These are phyloP conservation scores for Erythrophleum fordii DNA, from an alignment of 306 rosid genomes.

Conservation along the genomic window DNA sequence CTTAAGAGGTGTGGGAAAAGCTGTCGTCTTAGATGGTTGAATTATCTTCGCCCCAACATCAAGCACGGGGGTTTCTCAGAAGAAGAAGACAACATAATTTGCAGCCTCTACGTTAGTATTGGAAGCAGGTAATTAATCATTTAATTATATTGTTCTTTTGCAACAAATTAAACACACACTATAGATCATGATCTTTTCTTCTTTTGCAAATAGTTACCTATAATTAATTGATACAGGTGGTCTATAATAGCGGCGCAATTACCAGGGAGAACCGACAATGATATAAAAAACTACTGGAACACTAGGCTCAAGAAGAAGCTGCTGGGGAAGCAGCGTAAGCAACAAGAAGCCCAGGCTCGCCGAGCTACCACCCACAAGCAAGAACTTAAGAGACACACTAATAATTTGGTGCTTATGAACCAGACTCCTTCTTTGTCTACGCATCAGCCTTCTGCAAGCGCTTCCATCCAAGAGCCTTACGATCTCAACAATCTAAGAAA, in stretches of 20 bases:
- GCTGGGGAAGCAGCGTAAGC: slow-evolving; percentile 64
- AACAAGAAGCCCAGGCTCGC: slow-evolving; percentile 51
- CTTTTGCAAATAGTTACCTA: neutral
- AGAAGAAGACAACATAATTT: slow-evolving; percentile 90
- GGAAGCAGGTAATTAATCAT: slow-evolving; percentile 76
- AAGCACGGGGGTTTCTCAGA: slow-evolving; percentile 83
- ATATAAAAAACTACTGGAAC: slow-evolving; percentile 90
- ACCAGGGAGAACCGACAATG: slow-evolving; percentile 90
- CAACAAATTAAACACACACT: neutral
- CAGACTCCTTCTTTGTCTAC: neutral
- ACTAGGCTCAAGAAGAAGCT: slow-evolving; percentile 90
- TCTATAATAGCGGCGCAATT: slow-evolving; percentile 86
- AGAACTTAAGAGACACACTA: slow-evolving; percentile 29
- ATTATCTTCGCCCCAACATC: slow-evolving; percentile 83
- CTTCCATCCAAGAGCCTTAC: neutral
- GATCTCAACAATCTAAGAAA: neutral
- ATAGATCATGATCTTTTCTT: neutral
- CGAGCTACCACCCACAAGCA: slow-evolving; percentile 43
- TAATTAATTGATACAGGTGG: slow-evolving; percentile 59
- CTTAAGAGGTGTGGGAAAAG: slow-evolving; percentile 86
- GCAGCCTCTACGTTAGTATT: slow-evolving; percentile 76
- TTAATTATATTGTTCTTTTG: neutral
- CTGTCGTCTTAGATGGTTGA: slow-evolving; percentile 76
- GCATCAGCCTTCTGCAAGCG: neutral
- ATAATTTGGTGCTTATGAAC: neutral